Percentiles rank a stretch among this genome's conserved stretches.
These are phyloP conservation scores for Lindgomyces ingoldianus DNA, from an alignment of 495 filamentous ascomycete genomes.

Conservation along the genomic window DNA sequence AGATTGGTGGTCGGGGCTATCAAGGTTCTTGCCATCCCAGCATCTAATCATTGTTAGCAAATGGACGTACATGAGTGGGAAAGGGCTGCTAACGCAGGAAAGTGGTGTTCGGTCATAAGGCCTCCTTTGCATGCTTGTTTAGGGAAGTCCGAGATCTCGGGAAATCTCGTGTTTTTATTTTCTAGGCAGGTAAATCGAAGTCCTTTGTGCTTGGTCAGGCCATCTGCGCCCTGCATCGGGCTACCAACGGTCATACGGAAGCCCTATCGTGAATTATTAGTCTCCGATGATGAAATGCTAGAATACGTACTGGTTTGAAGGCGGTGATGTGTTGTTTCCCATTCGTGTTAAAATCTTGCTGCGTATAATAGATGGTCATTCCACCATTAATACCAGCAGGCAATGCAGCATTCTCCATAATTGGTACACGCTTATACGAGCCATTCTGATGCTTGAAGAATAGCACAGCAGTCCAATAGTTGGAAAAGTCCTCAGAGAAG, in stretches of 20 bases:
- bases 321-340: conserved; percentile 50
- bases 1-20: no score
- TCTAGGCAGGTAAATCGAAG: conserved; percentile 54
- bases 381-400: conserved; percentile 53
- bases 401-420: conserved; percentile 50
- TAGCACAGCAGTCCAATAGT: conserved; percentile 50
- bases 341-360: conserved; percentile 49
- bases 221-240: conserved; percentile 42
- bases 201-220: conserved; percentile 40
- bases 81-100: conserved; percentile 54
- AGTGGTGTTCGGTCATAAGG: conserved; percentile 56
- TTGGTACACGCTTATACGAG: conserved; percentile 50
- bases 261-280: conserved; percentile 44
- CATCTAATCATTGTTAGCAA: conserved; percentile 21
- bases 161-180: conserved; percentile 47
- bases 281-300: not conserved
- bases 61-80: conserved; percentile 39
- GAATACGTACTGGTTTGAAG: conserved; percentile 48
- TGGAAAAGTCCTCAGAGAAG: conserved; percentile 49
- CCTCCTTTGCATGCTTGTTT: conserved; percentile 48
- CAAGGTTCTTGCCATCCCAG: conserved; percentile 34
- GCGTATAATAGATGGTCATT: conserved; percentile 54
- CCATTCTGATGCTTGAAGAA: conserved; percentile 56
- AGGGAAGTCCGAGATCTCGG: conserved; percentile 52
- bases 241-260: conserved; percentile 58